A percentile compares a stretch with the other conserved stretches of the same genome.
Evolutionary conservation across 495 filamentous ascomycete genomes (phyloP).

Genomic region (Neurospora sp.): DNA sequence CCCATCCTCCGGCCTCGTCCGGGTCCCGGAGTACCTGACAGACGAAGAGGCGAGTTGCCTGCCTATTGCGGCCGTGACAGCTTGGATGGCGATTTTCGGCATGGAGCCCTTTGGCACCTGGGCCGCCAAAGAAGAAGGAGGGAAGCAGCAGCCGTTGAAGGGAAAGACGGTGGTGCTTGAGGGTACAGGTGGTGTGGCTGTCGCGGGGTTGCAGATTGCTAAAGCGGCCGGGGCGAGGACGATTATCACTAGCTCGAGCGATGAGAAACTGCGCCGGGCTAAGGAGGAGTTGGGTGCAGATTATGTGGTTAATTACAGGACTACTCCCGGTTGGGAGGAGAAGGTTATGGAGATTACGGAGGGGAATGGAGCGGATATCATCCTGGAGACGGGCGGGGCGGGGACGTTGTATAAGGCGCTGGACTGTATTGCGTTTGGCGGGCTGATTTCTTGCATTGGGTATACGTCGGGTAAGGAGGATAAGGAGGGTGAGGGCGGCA

Average conservation of each 20-base stretch:
- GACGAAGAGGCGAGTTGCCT: conserved; percentile 32
- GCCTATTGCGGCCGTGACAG: conserved; percentile 35
- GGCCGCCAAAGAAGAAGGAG: conserved; percentile 1
- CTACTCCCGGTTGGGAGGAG: conserved; percentile 30
- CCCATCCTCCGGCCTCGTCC: conserved; percentile 24
- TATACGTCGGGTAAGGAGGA: conserved; percentile 30
- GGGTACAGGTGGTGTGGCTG: conserved; percentile 33
- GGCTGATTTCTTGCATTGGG: conserved; percentile 36
- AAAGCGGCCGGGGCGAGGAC: conserved; percentile 23
- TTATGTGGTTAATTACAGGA: conserved; percentile 36
- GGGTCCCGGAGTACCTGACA: conserved; percentile 27
- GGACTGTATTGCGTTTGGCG: conserved; percentile 32
- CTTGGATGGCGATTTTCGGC: conserved; percentile 36
- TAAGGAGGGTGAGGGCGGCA: conserved; percentile 22
- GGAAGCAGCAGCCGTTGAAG: not conserved
- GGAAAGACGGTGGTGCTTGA: conserved; percentile 33
- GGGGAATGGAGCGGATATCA: conserved; percentile 31
- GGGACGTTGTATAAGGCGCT: conserved; percentile 32
- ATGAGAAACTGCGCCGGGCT: conserved; percentile 31
- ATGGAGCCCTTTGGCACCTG: conserved; percentile 29
- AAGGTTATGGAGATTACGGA: conserved; percentile 28
- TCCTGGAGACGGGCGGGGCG: conserved; percentile 42
- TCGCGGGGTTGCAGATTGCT: conserved; percentile 30
- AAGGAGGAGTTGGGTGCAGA: conserved; percentile 31
- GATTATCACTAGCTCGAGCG: conserved; percentile 37